These are phyloP conservation scores for Helminthosporium solani DNA, from an alignment of 2,329 filamentous ascomycete genomes.

Conservation along the genomic window DNA sequence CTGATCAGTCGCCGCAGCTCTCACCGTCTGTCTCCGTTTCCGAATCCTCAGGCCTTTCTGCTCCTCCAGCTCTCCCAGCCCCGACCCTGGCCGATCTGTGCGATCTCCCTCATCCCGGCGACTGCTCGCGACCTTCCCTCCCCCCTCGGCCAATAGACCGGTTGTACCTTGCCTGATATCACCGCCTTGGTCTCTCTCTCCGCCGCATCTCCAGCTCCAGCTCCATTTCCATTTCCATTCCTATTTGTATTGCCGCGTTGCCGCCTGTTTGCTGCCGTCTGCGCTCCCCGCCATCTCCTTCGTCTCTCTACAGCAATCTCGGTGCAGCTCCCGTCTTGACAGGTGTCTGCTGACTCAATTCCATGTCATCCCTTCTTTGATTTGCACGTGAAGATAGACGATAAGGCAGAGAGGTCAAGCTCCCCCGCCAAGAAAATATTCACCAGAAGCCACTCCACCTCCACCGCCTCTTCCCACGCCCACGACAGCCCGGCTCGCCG, in stretches of 20 bases:
- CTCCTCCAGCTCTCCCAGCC: too few relatives aligned
- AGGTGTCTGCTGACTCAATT: too few relatives aligned
- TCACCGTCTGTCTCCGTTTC: background rate
- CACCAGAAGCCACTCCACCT: background rate
- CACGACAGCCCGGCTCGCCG: slow-evolving; percentile 3
- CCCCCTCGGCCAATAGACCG: slow-evolving; percentile 30
- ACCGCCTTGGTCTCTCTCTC: slow-evolving; percentile 3
- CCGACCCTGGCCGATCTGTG: slow-evolving; percentile 12
- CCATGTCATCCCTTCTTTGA: too few relatives aligned
- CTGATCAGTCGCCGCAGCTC: background rate
- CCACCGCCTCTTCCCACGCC: slow-evolving; percentile 5
- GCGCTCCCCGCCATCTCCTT: too few relatives aligned
- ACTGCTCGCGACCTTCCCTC: slow-evolving; percentile 39
- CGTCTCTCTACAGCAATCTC: too few relatives aligned
- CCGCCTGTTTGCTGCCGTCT: too few relatives aligned
- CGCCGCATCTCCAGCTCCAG: background rate
- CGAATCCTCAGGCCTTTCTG: background rate
- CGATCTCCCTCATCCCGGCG: slow-evolving; percentile 23
- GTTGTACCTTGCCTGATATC: slow-evolving; percentile 27
- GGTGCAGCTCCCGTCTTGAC: too few relatives aligned
- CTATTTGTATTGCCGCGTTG: background rate
- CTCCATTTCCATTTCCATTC: too few relatives aligned
- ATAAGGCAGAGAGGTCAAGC: too few relatives aligned
- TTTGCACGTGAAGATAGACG: slow-evolving; percentile 7
- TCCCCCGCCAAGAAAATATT: slow-evolving; percentile 25